phyloP scores from a whole-genome alignment of 768 basidiomycete species.

The Psilocybe azurescens region DNA sequence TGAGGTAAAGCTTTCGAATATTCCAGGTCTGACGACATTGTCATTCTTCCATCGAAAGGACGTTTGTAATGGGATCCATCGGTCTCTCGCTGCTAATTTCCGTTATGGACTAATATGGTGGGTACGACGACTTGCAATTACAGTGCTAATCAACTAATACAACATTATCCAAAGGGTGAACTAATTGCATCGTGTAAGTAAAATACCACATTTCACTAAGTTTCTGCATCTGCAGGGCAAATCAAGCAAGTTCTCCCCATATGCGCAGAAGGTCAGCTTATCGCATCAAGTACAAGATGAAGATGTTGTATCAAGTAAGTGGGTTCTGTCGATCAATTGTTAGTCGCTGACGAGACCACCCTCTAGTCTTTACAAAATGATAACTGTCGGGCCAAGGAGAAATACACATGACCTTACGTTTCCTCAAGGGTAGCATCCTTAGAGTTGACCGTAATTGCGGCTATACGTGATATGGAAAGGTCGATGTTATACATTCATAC shows the following conservation, averaged over 20 bases:
- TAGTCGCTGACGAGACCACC: conserved; percentile 35
- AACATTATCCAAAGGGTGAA: conserved; percentile 27
- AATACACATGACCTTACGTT: no score
- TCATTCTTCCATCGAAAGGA: conserved; percentile 46
- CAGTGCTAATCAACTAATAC: neutral
- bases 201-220: neutral
- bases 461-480: neutral
- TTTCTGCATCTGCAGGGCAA: conserved; percentile 63
- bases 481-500: conserved; percentile 19
- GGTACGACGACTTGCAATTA: conserved; percentile 27
- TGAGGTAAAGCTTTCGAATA: conserved; percentile 55
- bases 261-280: conserved; percentile 93
- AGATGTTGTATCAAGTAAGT: conserved; percentile 88
- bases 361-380: conserved; percentile 37
- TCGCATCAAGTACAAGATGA: conserved; percentile 85
- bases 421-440: neutral
- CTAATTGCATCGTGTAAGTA: neutral
- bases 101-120: conserved; percentile 94
- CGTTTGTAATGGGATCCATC: conserved; percentile 93
- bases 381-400: neutral
- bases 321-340: neutral
- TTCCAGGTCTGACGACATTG: neutral
- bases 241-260: conserved; percentile 92
- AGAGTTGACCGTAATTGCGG: neutral
- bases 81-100: conserved; percentile 89